Conservation (phyloP, 176 grass and related monocot genomes). For the Oryza punctata region DNA sequence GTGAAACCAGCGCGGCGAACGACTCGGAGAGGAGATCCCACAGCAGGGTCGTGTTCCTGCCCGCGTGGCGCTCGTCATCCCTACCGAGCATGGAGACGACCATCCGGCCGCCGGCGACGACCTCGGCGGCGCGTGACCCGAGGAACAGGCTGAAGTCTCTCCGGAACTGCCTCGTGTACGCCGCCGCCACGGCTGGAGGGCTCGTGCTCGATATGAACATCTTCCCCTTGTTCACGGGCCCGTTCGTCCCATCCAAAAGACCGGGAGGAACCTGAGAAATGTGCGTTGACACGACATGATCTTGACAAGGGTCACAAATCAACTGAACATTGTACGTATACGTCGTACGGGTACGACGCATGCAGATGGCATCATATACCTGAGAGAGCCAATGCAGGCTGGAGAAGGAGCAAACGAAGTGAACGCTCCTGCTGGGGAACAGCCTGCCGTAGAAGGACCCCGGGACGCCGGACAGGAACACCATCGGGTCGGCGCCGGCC, state of each 20-base stretch:
- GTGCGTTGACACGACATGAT: not conserved
- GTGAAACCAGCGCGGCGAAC: conserved; percentile 61
- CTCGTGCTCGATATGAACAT: conserved; percentile 82
- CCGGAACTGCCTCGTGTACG: conserved; percentile 80
- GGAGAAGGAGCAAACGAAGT: conserved; percentile 87
- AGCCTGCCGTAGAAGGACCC: conserved; percentile 90
- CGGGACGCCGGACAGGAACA: conserved; percentile 79
- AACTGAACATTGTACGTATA: not conserved
- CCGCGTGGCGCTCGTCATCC: conserved; percentile 42
- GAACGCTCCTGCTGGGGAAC: conserved; percentile 64
- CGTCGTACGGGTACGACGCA: too few relatives aligned
- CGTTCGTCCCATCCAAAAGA: conserved; percentile 39
- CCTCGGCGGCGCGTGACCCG: conserved; percentile 69
- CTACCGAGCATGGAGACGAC: conserved; percentile 80
- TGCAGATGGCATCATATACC: conserved; percentile 50
- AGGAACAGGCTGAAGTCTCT: conserved; percentile 86
- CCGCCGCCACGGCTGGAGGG: conserved; percentile 49
- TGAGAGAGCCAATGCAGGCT: conserved; percentile 97
- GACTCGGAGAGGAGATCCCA: conserved; percentile 90
- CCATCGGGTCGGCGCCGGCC: conserved; percentile 42
- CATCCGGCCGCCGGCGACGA: conserved; percentile 68
- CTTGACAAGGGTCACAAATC: not conserved
- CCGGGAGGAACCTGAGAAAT: conserved; percentile 57
- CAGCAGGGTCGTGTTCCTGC: conserved; percentile 54
- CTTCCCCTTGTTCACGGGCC: conserved; percentile 76